Percentiles rank a stretch among this genome's conserved stretches.
Evolutionary conservation across 495 filamentous ascomycete genomes (phyloP).

Genomic region (Cercophora scortea): DNA sequence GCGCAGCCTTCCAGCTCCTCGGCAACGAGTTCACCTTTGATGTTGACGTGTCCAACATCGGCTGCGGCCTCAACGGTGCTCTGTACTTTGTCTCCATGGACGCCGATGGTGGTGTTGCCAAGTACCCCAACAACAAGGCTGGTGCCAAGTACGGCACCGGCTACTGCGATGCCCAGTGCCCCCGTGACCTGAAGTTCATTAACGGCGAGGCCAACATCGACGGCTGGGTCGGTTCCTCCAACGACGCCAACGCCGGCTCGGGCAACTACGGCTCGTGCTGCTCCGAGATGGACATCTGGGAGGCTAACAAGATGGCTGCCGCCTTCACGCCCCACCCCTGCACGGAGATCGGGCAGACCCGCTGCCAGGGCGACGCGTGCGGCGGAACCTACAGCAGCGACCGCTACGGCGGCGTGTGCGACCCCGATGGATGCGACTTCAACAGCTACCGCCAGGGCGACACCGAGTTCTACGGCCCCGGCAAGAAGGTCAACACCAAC

Average conservation of each 20-base stretch:
- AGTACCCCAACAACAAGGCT: conserved; percentile 47
- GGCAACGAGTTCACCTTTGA: conserved; percentile 56
- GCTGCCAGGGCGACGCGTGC: conserved; percentile 45
- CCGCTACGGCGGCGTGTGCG: conserved; percentile 54
- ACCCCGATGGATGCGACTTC: conserved; percentile 69
- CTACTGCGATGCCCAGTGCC: conserved; percentile 55
- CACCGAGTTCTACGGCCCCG: conserved; percentile 53
- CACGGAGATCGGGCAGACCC: conserved; percentile 43
- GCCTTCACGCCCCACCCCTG: conserved; percentile 64
- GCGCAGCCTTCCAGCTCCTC: conserved; percentile 38
- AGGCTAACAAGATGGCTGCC: conserved; percentile 59
- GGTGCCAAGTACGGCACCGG: conserved; percentile 52
- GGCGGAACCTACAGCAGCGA: conserved; percentile 43
- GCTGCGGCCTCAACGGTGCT: conserved; percentile 52
- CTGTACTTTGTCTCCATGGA: conserved; percentile 55
- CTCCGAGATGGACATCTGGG: conserved; percentile 69
- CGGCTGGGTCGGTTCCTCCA: conserved; percentile 50
- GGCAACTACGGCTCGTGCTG: conserved; percentile 62
- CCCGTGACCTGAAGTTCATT: conserved; percentile 46
- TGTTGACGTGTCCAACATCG: conserved; percentile 45
- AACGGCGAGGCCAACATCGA: conserved; percentile 51
- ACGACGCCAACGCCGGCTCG: conserved; percentile 51
- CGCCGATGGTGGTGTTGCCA: conserved; percentile 44
- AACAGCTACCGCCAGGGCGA: conserved; percentile 65
- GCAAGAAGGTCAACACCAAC: conserved; percentile 55